phyloP scores from a whole-genome alignment of 192 early-diverging fungal species.

The Gamsiella multidivaricata region DNA sequence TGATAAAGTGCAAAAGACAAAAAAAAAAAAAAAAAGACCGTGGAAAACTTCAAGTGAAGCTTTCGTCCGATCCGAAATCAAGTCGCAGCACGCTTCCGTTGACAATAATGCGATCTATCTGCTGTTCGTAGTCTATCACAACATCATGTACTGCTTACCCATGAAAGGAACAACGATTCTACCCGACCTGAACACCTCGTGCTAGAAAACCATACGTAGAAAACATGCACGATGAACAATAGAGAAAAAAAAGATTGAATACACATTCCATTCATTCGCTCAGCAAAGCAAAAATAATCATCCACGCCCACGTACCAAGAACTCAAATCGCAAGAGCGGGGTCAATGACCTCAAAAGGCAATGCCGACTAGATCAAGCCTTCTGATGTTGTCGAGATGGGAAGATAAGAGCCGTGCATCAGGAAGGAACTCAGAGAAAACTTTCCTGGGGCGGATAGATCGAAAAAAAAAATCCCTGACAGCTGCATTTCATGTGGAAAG shows the following conservation, averaged over 20 bases:
- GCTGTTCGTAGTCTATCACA: too few species aligned
- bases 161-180: too few species aligned
- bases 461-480: too few species aligned
- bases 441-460: conserved; percentile 9
- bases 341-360: conserved; percentile 38
- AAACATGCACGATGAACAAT: neutral
- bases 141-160: too few species aligned
- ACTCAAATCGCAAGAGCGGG: conserved; percentile 23
- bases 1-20: too few species aligned
- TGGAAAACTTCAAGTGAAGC: too few species aligned
- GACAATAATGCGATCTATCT: too few species aligned
- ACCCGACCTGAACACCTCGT: too few species aligned
- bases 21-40: too few species aligned
- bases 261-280: neutral
- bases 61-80: too few species aligned
- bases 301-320: too few species aligned
- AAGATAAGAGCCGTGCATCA: conserved; percentile 4
- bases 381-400: neutral
- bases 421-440: neutral
- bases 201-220: neutral
- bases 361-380: conserved; percentile 14
- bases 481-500: neutral
- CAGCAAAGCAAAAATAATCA: conserved; percentile 11
- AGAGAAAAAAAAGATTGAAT: neutral
- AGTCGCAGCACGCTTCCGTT: too few species aligned